Conservation (phyloP, 345 rosid species). For the Heritiera fomes region DNA sequence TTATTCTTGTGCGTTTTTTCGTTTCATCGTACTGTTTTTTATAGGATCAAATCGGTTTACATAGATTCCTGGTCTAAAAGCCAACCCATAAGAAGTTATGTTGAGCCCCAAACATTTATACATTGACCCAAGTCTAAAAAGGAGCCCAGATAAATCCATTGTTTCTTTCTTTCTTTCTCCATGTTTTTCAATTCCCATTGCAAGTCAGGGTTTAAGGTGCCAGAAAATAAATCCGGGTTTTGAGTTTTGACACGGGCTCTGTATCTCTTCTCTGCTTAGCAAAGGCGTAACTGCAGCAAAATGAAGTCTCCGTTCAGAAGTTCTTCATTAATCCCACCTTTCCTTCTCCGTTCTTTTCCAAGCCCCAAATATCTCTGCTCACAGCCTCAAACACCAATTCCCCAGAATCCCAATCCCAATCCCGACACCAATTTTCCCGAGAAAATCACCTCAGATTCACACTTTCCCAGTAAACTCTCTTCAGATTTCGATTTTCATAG, state of each 20-base stretch:
- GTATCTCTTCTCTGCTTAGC: background rate
- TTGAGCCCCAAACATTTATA: no score
- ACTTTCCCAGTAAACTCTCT: slow-evolving; percentile 8
- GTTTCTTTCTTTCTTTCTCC: background rate
- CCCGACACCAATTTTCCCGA: slow-evolving; percentile 13
- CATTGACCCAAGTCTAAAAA: background rate
- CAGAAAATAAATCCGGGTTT: background rate
- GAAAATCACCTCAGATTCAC: slow-evolving; percentile 21
- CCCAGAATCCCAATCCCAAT: slow-evolving; percentile 27
- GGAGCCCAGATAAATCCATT: background rate
- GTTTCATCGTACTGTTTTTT: no score
- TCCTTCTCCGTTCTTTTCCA: slow-evolving; percentile 27
- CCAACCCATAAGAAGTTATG: no score
- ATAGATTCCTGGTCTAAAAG: no score
- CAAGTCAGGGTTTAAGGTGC: background rate
- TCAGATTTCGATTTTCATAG: slow-evolving; percentile 5
- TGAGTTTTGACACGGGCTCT: background rate
- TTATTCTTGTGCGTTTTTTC: no score
- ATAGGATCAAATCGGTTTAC: no score
- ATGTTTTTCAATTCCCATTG: background rate
- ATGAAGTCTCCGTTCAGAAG: slow-evolving; percentile 36
- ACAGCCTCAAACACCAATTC: slow-evolving; percentile 27
- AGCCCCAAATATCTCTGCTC: slow-evolving; percentile 43
- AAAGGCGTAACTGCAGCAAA: background rate
- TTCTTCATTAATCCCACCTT: slow-evolving; percentile 27